Percentiles rank a stretch among this genome's conserved stretches.
Conservation (phyloP, 2,329 filamentous ascomycete species). For the Xylaria sp. region DNA sequence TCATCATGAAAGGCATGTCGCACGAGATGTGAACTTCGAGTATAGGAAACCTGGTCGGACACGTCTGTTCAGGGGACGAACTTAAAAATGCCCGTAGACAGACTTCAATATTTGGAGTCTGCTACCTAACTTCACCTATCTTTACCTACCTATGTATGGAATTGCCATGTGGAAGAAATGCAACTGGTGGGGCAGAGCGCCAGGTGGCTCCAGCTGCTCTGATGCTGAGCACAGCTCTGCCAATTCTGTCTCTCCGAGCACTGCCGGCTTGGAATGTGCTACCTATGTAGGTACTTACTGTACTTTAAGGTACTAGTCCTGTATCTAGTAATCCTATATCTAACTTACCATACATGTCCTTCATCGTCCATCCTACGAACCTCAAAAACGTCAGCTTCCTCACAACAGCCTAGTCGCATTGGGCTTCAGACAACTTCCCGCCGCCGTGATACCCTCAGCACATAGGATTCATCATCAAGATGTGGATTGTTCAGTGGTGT, state of each 20-base stretch:
- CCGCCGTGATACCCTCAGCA: slow-evolving; percentile 27
- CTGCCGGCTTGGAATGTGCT: not conserved
- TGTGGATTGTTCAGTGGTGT: slow-evolving; percentile 99
- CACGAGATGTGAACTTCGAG: not conserved
- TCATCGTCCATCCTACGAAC: slow-evolving; percentile 36
- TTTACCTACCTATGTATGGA: too few species aligned
- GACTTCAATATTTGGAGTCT: too few species aligned
- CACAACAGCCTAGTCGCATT: slow-evolving; percentile 22
- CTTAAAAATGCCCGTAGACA: too few species aligned
- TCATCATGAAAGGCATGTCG: not conserved
- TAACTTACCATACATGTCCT: slow-evolving; percentile 24
- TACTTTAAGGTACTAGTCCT: not conserved
- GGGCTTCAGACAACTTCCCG: slow-evolving; percentile 14
- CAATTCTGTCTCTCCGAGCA: slow-evolving; percentile 27
- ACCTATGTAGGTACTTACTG: not conserved
- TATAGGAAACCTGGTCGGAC: not conserved
- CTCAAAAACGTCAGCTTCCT: slow-evolving; percentile 33
- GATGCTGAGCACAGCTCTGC: slow-evolving; percentile 26
- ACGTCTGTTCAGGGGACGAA: not conserved
- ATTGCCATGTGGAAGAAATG: not conserved
- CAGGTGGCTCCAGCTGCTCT: slow-evolving; percentile 26
- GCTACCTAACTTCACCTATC: not conserved
- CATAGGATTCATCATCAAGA: slow-evolving; percentile 56
- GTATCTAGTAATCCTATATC: not conserved
- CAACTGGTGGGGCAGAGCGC: slow-evolving; percentile 20